These are phyloP conservation scores for Lodderomyces pseudojiufengensis DNA, from an alignment of 1,139 yeast species.

Conservation along the genomic window DNA sequence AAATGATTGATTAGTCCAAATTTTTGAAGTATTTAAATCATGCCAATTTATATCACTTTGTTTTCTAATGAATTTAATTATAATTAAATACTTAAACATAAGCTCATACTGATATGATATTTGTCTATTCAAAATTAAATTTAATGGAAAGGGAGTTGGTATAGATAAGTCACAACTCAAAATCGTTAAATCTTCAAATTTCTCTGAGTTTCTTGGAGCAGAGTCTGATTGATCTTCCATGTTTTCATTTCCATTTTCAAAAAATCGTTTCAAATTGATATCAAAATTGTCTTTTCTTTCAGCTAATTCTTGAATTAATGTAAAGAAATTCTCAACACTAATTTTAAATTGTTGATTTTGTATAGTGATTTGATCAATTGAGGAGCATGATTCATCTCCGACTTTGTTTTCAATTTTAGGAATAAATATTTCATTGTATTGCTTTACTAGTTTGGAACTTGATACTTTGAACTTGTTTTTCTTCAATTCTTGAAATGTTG, in stretches of 20 bases:
- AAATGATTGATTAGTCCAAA: conserved; percentile 57
- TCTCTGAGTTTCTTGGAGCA: neutral
- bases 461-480: conserved; percentile 32
- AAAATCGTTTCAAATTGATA: too few species aligned
- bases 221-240: too few species aligned
- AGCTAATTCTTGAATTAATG: conserved; percentile 61
- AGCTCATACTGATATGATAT: conserved; percentile 77
- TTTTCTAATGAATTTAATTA: conserved; percentile 59
- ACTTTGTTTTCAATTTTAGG: conserved; percentile 7
- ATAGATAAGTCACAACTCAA: conserved; percentile 58
- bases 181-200: conserved; percentile 19
- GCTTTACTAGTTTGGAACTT: conserved; percentile 25
- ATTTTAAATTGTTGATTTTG: conserved; percentile 29
- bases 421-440: conserved; percentile 19
- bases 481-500: conserved; percentile 32
- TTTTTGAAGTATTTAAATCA: conserved; percentile 60
- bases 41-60: conserved; percentile 68
- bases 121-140: conserved; percentile 67
- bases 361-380: conserved; percentile 17
- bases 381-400: conserved; percentile 14
- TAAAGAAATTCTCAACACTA: conserved; percentile 43
- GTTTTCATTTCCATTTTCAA: too few species aligned
- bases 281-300: conserved; percentile 28
- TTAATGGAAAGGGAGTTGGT: conserved; percentile 80
- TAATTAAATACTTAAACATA: conserved; percentile 66